A percentile compares a stretch with the other conserved stretches of the same genome.
Conservation (phyloP, 129 eudicot genomes). For the Calendula officinalis region DNA sequence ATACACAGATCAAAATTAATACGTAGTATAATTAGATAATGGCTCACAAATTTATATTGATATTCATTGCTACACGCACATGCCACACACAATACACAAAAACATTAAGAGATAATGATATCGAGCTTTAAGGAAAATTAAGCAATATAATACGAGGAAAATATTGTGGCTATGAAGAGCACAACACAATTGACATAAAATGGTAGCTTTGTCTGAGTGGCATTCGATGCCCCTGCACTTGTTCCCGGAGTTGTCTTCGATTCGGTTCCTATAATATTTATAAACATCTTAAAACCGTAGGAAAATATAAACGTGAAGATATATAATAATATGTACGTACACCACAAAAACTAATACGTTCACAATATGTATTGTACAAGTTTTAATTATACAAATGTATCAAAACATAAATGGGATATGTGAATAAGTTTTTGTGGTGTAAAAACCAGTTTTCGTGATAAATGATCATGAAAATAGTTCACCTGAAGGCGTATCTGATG, state of each 20-base stretch:
- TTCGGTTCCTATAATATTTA: conserved; percentile 15
- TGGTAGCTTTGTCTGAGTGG: background rate
- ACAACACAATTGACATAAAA: conserved; percentile 9
- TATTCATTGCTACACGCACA: conserved; percentile 11
- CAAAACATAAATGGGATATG: no score
- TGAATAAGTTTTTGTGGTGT: no score
- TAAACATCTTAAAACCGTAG: background rate
- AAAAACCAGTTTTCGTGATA: no score
- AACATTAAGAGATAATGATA: background rate
- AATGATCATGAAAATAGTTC: no score
- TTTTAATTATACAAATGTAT: no score
- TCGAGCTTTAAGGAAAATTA: background rate
- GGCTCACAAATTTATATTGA: background rate
- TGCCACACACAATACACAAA: conserved; percentile 13
- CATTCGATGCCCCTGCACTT: conserved; percentile 7
- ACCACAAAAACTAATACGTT: no score
- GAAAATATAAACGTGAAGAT: no score
- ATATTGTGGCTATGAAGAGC: conserved; percentile 14
- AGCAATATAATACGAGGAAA: background rate
- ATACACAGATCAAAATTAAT: background rate
- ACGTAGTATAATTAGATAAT: conserved; percentile 12
- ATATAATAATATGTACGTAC: no score
- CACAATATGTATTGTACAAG: no score
- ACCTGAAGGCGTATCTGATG: conserved; percentile 28
- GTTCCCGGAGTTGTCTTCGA: conserved; percentile 34